Conservation (phyloP, 768 basidiomycete genomes). For the Leccinum truebloodii region DNA sequence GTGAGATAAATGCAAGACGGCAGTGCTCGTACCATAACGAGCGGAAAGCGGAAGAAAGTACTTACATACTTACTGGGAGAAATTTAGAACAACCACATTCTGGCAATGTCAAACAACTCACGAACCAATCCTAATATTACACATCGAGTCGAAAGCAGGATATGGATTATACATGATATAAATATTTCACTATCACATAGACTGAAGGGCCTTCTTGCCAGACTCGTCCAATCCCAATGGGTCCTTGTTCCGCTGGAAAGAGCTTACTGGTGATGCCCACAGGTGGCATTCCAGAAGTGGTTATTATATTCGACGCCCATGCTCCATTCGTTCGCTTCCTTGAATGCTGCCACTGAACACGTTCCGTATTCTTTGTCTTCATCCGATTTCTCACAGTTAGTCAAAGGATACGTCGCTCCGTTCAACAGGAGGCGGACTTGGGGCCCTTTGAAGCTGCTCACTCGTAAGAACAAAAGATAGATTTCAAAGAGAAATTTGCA, state of each 20-base stretch:
- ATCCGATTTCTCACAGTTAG: conserved; percentile 30
- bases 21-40: too few species aligned
- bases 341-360: conserved; percentile 38
- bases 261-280: conserved; percentile 4
- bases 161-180: background rate
- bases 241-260: too few species aligned
- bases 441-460: conserved; percentile 32
- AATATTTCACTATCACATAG: background rate
- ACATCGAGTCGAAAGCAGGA: background rate
- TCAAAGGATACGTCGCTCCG: conserved; percentile 38
- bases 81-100: too few species aligned
- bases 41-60: too few species aligned
- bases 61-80: too few species aligned
- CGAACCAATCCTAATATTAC: background rate
- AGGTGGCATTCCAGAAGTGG: conserved; percentile 39
- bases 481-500: background rate
- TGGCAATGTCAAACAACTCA: background rate
- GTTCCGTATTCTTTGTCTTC: conserved; percentile 37
- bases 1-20: too few species aligned
- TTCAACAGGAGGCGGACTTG: conserved; percentile 45
- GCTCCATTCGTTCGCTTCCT: conserved; percentile 29
- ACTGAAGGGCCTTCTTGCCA: background rate
- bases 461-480: background rate
- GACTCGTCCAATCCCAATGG: too few species aligned
- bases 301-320: conserved; percentile 30